Evolutionary conservation across 2,329 filamentous ascomycete species (phyloP), one percentile per base, ranked within the genome.

Genomic region (Fusarium sp.): DNA sequence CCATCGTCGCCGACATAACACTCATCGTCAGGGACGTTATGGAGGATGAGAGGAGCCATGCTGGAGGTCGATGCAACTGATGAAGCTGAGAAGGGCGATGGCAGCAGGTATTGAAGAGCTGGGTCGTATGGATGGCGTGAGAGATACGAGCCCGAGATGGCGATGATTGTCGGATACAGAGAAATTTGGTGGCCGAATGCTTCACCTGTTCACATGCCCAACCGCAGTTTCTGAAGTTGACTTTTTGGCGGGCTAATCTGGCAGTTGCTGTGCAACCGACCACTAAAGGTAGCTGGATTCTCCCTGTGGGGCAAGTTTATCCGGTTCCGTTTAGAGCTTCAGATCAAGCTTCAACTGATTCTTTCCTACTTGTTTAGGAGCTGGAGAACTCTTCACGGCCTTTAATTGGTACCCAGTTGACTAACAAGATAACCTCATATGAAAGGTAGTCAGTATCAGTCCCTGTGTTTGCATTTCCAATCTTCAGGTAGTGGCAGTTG

Each of bases 21-120:
- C 75, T 90, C 89, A 50, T 90, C 88, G 68, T 90, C 88, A 57
- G 88, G 88, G 67, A 90, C 89, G 75, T 90, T 90, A 75, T 91
- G 89, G 33, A 91, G 80, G 73, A 90, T 90, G 59, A 90, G 81
- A 70, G 89, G 89, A 58, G 87, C 84, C 87, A 90, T 90, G 68
- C 62, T 67, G 57, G 46, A 63, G 17, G 37, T 19, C 43, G 49
- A 45, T 53, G 46, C 17, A 17, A 32, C 22, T 28, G 22, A 51
- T 33, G 39, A 35, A 47, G 55, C 40, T 52, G 46, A 33, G 22
- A 45, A 50, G 35, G 39, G 37, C 39, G 33, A 41, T 43, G 15
- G 44, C n/a, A 8, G 22, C 6, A 30, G 35, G 20, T 41, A 32
- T 56, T 44, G 13, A 37, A 48, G 44, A 20, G 52, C 32, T 37